Percentiles rank a stretch among this genome's conserved stretches.
Evolutionary conservation across 148 eudicot genomes (phyloP).

Genomic region (Camellia sinensis): DNA sequence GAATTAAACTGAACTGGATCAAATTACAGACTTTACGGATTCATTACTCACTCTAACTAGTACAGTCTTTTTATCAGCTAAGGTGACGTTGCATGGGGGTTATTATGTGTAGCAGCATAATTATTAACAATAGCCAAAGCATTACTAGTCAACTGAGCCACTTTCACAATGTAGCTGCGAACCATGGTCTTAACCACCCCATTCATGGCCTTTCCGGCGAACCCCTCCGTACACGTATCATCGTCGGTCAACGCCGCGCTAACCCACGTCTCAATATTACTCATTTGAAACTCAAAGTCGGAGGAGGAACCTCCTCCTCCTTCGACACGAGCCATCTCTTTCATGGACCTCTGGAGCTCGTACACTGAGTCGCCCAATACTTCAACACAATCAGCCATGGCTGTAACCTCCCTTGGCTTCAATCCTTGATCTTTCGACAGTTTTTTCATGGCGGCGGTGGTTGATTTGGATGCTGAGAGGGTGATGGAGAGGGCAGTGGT

Average conservation of each 20-base stretch:
- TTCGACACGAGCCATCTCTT: conserved; percentile 10
- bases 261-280: conserved; percentile 39
- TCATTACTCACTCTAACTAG: too few relatives aligned
- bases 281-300: conserved; percentile 15
- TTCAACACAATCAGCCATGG: conserved; percentile 32
- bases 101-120: conserved; percentile 6
- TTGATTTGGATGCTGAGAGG: conserved; percentile 16
- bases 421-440: conserved; percentile 18
- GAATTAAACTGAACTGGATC: too few relatives aligned
- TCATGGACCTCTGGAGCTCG: conserved; percentile 21
- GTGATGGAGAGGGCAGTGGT: conserved; percentile 27
- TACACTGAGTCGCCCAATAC: conserved; percentile 22
- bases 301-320: too few relatives aligned
- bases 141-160: conserved; percentile 34
- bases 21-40: too few relatives aligned
- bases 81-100: not conserved
- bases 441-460: conserved; percentile 14
- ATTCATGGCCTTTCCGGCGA: conserved; percentile 21
- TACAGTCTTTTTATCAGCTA: too few relatives aligned
- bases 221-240: conserved; percentile 35
- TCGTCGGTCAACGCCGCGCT: conserved; percentile 41
- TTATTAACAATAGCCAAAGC: conserved; percentile 39
- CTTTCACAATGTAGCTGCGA: conserved; percentile 17
- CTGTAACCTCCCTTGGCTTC: conserved; percentile 24
- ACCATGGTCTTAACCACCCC: conserved; percentile 29